Base-by-base conservation (phyloP, 2,329 filamentous ascomycete genomes). In the Aspergillus flavus region DNA sequence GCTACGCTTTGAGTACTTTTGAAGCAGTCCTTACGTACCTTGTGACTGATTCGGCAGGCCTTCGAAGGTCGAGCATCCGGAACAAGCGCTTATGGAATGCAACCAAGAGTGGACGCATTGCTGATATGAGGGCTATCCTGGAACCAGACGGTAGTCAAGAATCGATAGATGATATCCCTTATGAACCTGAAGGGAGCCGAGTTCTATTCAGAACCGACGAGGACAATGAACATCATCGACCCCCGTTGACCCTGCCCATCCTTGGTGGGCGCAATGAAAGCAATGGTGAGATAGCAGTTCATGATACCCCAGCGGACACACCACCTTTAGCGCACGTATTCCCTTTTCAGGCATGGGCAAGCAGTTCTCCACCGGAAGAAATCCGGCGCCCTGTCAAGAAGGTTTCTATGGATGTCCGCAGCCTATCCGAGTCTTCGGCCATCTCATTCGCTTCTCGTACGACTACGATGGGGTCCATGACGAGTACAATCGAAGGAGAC, bases 21-120 rank as follows among this genome's bases (percentile, higher is more conserved):
- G 95, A 99, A 77, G 95, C 93, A 7, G 95, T 99, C 0, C 79
- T 99, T 39, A 89, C 92, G 1, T 98, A 99, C 75, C 86, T 99
- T 3, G 87, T 89, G 10, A 87, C 89, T 64, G 94, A 96, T 73
- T 96, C 94, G 0, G 88, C 87, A 16, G 91, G 90, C 5, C 80
- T 99, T 62, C 87, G 94, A 64, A 91, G 89, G 75, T 93, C 94
- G 7, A 98, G 95, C 76, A 87, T 89, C 66, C 87, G 91, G 59
- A 99, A 99, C 76, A 89, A 91, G 72, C 86, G 89, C 1, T 78
- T 99, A 2, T 99, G 95, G 95, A 89, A 96, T 73, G 92, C 94
- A 9, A 88, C 90, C 1, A 91, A 88, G 66, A 86, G 85, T n/a
- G 94, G 94, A 3, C 88, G 94, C 65, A 73, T 97, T 48, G 83